A percentile compares a stretch with the other conserved stretches of the same genome.
phyloP scores from a whole-genome alignment of 2,329 filamentous ascomycete species.

The Colletotrichum sp. region DNA sequence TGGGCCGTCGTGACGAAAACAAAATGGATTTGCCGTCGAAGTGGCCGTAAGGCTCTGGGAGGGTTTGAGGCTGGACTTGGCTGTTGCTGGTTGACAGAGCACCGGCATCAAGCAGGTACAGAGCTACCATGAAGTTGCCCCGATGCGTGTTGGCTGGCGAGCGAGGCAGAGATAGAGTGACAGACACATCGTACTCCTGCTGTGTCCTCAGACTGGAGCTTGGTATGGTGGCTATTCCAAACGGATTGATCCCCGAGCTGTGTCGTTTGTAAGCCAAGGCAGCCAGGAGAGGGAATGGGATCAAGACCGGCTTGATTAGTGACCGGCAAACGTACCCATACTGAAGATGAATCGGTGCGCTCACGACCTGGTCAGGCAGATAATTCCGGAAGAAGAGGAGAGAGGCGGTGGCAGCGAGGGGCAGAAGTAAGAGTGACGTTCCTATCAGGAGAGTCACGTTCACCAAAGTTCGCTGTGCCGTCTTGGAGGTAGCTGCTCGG shows the following conservation, averaged over 20 bases:
- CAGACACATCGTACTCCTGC: constrained; percentile 84
- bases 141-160: constrained; percentile 76
- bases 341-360: constrained; percentile 59
- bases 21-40: constrained; percentile 51
- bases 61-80: constrained; percentile 15
- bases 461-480: constrained; percentile 54
- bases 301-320: background rate
- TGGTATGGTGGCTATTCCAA: constrained; percentile 53
- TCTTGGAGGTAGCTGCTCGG: constrained; percentile 51
- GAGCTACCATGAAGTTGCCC: constrained; percentile 94
- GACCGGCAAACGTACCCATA: constrained; percentile 53
- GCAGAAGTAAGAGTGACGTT: constrained; percentile 49
- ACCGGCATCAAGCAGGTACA: constrained; percentile 67
- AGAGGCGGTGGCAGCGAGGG: constrained; percentile 54
- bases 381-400: constrained; percentile 61
- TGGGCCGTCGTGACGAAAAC: constrained; percentile 73
- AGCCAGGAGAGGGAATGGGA: background rate
- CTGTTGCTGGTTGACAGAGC: constrained; percentile 25
- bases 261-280: background rate
- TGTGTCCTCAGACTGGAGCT: constrained; percentile 63
- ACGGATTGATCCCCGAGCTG: constrained; percentile 58
- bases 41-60: constrained; percentile 33
- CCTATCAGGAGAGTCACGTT: constrained; percentile 50
- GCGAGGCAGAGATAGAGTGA: constrained; percentile 78
- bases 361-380: constrained; percentile 59